A percentile compares a stretch with the other conserved stretches of the same genome.
These are phyloP conservation scores for Kluyveromyces lactis DNA, from an alignment of 805 yeast species.

Conservation along the genomic window DNA sequence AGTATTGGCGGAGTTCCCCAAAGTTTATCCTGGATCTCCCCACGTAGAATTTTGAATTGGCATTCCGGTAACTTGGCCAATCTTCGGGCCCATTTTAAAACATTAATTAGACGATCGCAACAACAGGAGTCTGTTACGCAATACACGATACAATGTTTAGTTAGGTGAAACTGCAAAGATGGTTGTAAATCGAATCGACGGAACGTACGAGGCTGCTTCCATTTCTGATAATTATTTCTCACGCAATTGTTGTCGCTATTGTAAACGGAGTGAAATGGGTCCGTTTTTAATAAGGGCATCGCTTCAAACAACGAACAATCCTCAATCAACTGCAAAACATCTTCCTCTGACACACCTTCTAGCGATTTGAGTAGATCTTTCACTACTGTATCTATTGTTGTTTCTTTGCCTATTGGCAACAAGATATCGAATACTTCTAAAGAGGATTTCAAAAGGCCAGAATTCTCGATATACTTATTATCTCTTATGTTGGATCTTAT, in stretches of 20 bases:
- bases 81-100: constrained; percentile 3
- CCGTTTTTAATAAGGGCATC: constrained; percentile 1
- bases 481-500: constrained; percentile 23
- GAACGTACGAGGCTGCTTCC: constrained; percentile 58
- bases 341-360: background rate
- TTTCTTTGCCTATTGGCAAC: constrained; percentile 30
- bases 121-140: constrained; percentile 36
- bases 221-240: constrained; percentile 3
- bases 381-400: constrained; percentile 3
- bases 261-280: background rate
- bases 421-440: constrained; percentile 48
- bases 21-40: constrained; percentile 20
- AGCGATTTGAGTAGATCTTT: background rate
- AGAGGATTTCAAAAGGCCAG: constrained; percentile 47
- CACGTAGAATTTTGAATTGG: constrained; percentile 12
- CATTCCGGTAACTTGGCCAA: constrained; percentile 8
- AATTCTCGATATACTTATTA: constrained; percentile 14
- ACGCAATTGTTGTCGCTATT: background rate
- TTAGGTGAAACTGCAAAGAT: constrained; percentile 56
- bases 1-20: constrained; percentile 27
- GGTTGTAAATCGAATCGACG: constrained; percentile 84
- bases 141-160: constrained; percentile 74
- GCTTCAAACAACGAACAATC: constrained; percentile 2
- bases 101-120: constrained; percentile 1
- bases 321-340: background rate